Evolutionary conservation across 441 rosid genomes (phyloP).

Genomic region (Croton laevigatus): DNA sequence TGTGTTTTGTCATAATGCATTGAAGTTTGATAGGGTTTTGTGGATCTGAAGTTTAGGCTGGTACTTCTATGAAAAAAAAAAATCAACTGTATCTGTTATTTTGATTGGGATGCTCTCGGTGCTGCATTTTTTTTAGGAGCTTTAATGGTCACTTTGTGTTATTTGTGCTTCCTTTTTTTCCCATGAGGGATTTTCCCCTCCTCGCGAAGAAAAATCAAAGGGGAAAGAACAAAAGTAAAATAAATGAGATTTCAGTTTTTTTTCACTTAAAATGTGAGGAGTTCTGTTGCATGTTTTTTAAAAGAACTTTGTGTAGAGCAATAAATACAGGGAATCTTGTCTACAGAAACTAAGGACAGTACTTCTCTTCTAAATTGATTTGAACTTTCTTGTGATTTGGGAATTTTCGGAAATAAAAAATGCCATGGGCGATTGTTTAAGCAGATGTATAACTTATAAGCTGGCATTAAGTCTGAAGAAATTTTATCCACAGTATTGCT

Average conservation of each 20-base stretch:
- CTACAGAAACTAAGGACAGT: neutral
- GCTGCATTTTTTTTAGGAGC: constrained; percentile 1
- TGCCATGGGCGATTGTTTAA: neutral
- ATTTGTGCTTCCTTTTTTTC: neutral
- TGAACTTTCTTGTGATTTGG: neutral
- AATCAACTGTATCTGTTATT: neutral
- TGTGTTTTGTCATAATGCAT: constrained; percentile 1
- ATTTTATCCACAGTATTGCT: neutral
- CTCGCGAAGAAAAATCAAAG: neutral
- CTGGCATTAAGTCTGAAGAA: neutral
- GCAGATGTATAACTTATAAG: neutral
- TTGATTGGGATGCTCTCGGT: constrained; percentile 8
- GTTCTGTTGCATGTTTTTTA: neutral
- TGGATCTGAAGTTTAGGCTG: constrained; percentile 34
- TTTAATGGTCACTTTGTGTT: neutral
- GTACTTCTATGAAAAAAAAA: constrained; percentile 6
- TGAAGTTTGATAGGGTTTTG: constrained; percentile 20
- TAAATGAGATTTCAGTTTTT: too few relatives aligned
- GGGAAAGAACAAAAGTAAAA: neutral
- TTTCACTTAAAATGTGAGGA: neutral
- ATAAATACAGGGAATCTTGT: neutral
- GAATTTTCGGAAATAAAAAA: neutral
- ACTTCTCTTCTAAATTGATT: neutral
- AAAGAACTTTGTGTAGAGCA: neutral
- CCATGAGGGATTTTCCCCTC: neutral